Evolutionary conservation across 352 stramenopile genomes (phyloP).

Genomic region (Globisporangium echinulatum): DNA sequence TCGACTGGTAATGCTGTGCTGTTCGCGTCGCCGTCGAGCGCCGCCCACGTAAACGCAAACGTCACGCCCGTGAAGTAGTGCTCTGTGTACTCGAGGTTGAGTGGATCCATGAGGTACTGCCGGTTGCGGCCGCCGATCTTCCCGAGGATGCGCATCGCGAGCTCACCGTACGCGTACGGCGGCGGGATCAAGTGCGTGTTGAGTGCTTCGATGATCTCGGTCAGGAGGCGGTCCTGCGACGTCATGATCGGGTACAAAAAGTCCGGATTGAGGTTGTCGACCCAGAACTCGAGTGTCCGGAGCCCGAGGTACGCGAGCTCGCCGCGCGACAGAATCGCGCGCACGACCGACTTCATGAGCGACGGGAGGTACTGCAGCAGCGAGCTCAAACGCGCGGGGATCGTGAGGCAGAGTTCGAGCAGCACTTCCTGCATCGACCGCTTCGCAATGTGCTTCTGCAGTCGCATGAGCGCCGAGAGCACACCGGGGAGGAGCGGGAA

Average conservation of each 20-base stretch:
- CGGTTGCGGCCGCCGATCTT: slow-evolving; percentile 95
- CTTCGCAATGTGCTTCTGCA: slow-evolving; percentile 89
- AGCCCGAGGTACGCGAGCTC: slow-evolving; percentile 95
- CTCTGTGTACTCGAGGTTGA: slow-evolving; percentile 53
- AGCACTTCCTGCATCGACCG: slow-evolving; percentile 87
- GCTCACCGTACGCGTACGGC: slow-evolving; percentile 96
- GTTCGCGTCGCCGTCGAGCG: slow-evolving; percentile 11
- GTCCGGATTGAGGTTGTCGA: slow-evolving; percentile 97
- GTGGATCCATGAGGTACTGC: slow-evolving; percentile 82
- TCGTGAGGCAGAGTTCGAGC: slow-evolving; percentile 95
- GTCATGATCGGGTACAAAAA: slow-evolving; percentile 95
- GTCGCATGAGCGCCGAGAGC: slow-evolving; percentile 90
- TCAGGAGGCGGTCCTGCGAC: slow-evolving; percentile 84
- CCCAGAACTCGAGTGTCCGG: slow-evolving; percentile 97
- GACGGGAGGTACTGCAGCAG: slow-evolving; percentile 96
- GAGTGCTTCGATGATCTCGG: slow-evolving; percentile 94
- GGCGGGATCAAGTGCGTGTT: slow-evolving; percentile 93
- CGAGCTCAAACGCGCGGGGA: slow-evolving; percentile 92
- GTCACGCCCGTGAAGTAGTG: slow-evolving; percentile 38
- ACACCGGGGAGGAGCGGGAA: slow-evolving; percentile 91
- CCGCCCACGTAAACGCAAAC: slow-evolving; percentile 47
- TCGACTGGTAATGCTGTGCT: slow-evolving; percentile 31
- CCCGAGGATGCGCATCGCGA: slow-evolving; percentile 94
- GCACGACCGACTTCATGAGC: slow-evolving; percentile 93
- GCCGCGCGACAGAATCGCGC: slow-evolving; percentile 90